Conservation (phyloP, 352 stramenopile species). For the Peronosclerospora sorghi region DNA sequence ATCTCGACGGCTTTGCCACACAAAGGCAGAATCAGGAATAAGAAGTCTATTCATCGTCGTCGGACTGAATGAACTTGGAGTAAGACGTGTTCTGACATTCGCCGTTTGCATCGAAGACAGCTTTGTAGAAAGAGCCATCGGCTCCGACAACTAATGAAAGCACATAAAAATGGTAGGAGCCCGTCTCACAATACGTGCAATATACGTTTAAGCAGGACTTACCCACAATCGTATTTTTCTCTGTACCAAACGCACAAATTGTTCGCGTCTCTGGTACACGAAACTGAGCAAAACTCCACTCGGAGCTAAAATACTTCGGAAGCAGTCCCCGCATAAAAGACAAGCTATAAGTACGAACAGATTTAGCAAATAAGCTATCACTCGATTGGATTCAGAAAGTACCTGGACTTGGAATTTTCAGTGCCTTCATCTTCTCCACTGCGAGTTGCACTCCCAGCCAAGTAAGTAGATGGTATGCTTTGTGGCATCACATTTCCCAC, state of each 20-base stretch:
- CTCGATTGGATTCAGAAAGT: constrained; percentile 1
- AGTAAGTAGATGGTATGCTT: constrained; percentile 28
- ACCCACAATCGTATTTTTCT: constrained; percentile 90
- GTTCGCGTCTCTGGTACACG: constrained; percentile 84
- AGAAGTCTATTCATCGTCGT: constrained; percentile 71
- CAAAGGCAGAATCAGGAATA: constrained; percentile 4
- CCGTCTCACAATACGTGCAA: neutral
- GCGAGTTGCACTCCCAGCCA: constrained; percentile 30
- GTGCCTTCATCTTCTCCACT: constrained; percentile 69
- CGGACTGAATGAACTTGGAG: constrained; percentile 84
- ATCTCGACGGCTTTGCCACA: constrained; percentile 8
- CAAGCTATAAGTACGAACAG: constrained; percentile 29
- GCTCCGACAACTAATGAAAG: constrained; percentile 56
- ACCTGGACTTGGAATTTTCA: constrained; percentile 84
- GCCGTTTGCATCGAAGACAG: constrained; percentile 76
- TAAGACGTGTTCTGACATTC: constrained; percentile 86
- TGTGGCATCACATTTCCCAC: constrained; percentile 41
- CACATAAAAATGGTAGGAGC: constrained; percentile 5
- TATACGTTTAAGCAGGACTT: constrained; percentile 7
- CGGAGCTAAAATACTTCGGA: constrained; percentile 89
- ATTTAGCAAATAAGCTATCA: neutral
- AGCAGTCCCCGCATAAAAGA: constrained; percentile 85
- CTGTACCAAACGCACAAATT: constrained; percentile 87
- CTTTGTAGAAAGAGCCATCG: constrained; percentile 85
- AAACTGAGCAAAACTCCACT: constrained; percentile 92